Conservation (phyloP, 1,284 basidiomycete genomes). For the Kalmanozyma brasiliensis region DNA sequence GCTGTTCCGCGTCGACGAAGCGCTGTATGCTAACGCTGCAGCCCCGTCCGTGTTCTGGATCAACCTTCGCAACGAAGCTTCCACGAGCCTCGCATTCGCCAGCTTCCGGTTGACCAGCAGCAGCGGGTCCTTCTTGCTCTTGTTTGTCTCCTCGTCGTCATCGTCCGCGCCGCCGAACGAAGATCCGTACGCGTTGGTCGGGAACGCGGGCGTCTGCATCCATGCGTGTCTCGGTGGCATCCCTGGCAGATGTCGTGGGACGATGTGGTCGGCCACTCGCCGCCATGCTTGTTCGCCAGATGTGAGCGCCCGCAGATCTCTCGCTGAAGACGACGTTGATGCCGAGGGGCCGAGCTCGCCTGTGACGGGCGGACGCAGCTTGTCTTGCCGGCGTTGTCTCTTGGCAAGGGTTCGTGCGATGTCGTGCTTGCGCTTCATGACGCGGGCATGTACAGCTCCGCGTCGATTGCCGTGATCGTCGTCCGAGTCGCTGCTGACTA, state of each 20-base stretch:
- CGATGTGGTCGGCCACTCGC: conserved; percentile 44
- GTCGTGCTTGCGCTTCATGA: conserved; percentile 34
- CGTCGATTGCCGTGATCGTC: conserved; percentile 28
- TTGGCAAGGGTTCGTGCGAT: conserved; percentile 11
- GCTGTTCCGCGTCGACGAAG: conserved; percentile 14
- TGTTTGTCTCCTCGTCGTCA: conserved; percentile 11
- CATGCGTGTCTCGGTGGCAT: conserved; percentile 58
- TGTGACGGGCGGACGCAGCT: conserved; percentile 12
- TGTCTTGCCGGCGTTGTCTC: conserved; percentile 21
- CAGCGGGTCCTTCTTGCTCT: conserved; percentile 30
- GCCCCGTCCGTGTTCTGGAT: conserved; percentile 56
- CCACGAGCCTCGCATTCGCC: conserved; percentile 58
- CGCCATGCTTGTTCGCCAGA: conserved; percentile 51
- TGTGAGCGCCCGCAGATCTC: conserved; percentile 30
- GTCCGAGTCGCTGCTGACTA: conserved; percentile 42
- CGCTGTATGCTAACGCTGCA: conserved; percentile 35
- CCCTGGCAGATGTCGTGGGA: conserved; percentile 53
- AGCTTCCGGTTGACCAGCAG: conserved; percentile 57
- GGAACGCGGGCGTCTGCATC: conserved; percentile 56
- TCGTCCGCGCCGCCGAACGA: conserved; percentile 15
- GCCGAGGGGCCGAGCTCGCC: not conserved
- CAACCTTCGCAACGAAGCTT: conserved; percentile 49
- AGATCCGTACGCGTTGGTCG: conserved; percentile 41
- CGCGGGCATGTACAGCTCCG: conserved; percentile 30
- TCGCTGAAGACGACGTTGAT: conserved; percentile 9